Conservation (phyloP, 805 yeast species). For the Peterozyma xylosa region DNA sequence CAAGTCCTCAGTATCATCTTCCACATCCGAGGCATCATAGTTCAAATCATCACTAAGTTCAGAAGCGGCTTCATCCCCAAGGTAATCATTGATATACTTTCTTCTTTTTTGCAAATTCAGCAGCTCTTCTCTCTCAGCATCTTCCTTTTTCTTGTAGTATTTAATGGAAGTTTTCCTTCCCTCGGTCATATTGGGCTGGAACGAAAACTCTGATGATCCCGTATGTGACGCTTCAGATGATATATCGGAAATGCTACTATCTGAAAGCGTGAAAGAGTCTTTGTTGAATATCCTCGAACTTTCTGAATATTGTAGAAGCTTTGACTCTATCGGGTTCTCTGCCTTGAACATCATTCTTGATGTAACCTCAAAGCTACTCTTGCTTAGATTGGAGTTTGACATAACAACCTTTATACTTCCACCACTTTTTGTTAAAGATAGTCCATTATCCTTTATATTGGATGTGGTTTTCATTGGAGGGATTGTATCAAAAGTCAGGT, state of each 20-base stretch:
- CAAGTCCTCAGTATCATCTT: slow-evolving; percentile 29
- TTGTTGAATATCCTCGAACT: too few species aligned
- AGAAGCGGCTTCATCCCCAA: slow-evolving; percentile 14
- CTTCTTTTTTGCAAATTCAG: slow-evolving; percentile 6
- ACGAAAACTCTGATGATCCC: slow-evolving; percentile 25
- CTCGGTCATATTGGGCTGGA: slow-evolving; percentile 18
- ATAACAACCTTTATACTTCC: too few species aligned
- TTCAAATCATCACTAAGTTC: slow-evolving; percentile 25
- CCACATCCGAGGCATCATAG: slow-evolving; percentile 20
- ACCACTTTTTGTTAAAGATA: too few species aligned
- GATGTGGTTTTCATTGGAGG: too few species aligned
- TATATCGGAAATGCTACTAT: not conserved
- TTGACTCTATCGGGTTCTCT: too few species aligned
- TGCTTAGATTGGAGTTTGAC: too few species aligned
- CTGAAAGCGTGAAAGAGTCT: too few species aligned
- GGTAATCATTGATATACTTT: slow-evolving; percentile 18
- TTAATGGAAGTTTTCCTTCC: slow-evolving; percentile 28
- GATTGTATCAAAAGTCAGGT: too few species aligned
- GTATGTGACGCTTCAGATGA: slow-evolving; percentile 1
- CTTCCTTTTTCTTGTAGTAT: slow-evolving; percentile 26
- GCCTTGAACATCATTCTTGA: too few species aligned
- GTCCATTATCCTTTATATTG: too few species aligned
- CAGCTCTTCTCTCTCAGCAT: slow-evolving; percentile 18
- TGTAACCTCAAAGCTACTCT: too few species aligned
- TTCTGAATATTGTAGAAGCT: too few species aligned